Conservation (phyloP, 2,329 filamentous ascomycete genomes). For the Exophiala aquamarina region DNA sequence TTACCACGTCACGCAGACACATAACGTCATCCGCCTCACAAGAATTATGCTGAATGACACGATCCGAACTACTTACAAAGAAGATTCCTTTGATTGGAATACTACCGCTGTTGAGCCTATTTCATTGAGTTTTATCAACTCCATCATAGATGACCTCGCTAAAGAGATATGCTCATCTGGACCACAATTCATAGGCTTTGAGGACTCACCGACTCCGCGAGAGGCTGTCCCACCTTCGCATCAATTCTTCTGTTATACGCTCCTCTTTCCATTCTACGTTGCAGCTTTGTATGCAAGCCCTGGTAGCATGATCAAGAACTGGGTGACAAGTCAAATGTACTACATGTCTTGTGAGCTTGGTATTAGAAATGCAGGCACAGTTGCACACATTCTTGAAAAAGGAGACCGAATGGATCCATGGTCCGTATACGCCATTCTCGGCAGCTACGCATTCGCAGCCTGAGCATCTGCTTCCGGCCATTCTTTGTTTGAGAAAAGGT, state of each 20-base stretch:
- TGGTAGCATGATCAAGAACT: slow-evolving; percentile 14
- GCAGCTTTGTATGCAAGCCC: slow-evolving; percentile 21
- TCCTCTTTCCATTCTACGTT: slow-evolving; percentile 29
- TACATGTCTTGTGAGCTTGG: slow-evolving; percentile 14
- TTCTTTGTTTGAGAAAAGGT: no score
- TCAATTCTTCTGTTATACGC: slow-evolving; percentile 23
- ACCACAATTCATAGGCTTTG: slow-evolving; percentile 31
- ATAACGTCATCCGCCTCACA: slow-evolving; percentile 34
- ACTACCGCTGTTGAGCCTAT: not conserved
- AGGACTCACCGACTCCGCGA: not conserved
- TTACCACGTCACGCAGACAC: slow-evolving; percentile 32
- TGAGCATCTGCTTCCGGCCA: slow-evolving; percentile 5
- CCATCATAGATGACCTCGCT: slow-evolving; percentile 28
- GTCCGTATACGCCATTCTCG: slow-evolving; percentile 29
- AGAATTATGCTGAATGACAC: slow-evolving; percentile 35
- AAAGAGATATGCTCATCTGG: slow-evolving; percentile 35
- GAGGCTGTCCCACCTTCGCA: slow-evolving; percentile 7
- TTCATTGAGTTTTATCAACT: slow-evolving; percentile 10
- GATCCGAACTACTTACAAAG: slow-evolving; percentile 10
- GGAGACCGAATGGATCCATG: slow-evolving; percentile 17
- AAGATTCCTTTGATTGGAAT: not conserved
- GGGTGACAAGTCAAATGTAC: slow-evolving; percentile 23
- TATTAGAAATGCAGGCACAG: slow-evolving; percentile 20
- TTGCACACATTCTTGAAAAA: slow-evolving; percentile 23
- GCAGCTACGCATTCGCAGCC: slow-evolving; percentile 29